Evolutionary conservation across 352 stramenopile species (phyloP).

Genomic region (Globisporangium cylindrosporum): DNA sequence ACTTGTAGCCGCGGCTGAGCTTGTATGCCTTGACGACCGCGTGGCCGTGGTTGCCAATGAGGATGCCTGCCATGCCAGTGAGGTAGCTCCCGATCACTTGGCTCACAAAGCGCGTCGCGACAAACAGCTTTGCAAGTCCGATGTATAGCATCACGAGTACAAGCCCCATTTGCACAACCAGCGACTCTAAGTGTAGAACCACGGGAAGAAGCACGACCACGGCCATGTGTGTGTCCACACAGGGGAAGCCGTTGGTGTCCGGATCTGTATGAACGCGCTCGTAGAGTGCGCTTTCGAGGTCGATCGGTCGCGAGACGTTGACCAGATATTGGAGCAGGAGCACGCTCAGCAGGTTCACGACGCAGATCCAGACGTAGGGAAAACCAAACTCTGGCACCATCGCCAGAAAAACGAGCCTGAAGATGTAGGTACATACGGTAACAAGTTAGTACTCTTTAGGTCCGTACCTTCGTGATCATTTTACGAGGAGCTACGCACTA

Average conservation of each 20-base stretch:
- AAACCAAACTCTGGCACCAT: conserved; percentile 57
- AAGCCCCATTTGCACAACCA: conserved; percentile 23
- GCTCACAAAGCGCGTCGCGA: conserved; percentile 48
- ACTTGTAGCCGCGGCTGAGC: conserved; percentile 44
- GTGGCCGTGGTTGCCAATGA: conserved; percentile 61
- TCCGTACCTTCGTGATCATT: no score
- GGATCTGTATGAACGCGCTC: conserved; percentile 18
- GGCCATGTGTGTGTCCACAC: conserved; percentile 73
- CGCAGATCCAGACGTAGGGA: conserved; percentile 64
- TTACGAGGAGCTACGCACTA: background rate
- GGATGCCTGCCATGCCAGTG: conserved; percentile 49
- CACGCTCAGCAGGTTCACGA: conserved; percentile 53
- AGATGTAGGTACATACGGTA: background rate
- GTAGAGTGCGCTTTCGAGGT: conserved; percentile 37
- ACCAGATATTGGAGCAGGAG: conserved; percentile 46
- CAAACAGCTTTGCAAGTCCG: conserved; percentile 28
- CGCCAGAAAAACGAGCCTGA: conserved; percentile 61
- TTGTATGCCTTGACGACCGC: conserved; percentile 43
- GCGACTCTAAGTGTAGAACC: conserved; percentile 37
- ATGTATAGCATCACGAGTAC: conserved; percentile 33
- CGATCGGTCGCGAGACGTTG: conserved; percentile 43
- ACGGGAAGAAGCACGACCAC: conserved; percentile 64
- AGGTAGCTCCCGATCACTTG: conserved; percentile 64
- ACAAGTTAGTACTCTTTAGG: background rate
- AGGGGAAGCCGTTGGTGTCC: conserved; percentile 29